Evolutionary conservation across 306 rosid genomes (phyloP), one percentile per base, ranked within the genome.

Genomic region (Quercus cerris): DNA sequence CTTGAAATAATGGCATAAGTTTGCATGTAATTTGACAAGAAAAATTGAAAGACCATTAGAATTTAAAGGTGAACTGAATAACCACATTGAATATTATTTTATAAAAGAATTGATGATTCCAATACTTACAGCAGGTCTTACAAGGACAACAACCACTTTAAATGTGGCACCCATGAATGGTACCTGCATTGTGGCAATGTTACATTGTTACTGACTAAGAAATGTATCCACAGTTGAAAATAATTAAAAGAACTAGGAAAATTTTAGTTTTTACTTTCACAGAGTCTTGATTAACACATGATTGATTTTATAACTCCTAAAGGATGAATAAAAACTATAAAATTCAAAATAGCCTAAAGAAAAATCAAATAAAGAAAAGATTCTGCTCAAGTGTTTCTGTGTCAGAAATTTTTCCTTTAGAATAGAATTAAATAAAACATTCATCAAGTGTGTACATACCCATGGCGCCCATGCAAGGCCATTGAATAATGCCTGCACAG

Each of bases 381-480:
- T 41, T 2, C 49, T 41, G 11, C 49, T 41, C 30, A 41, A 41
- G 8, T 41, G 12, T 41, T 41, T 31, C 6, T 41, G 49, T 41
- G 11, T 41, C n/a, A 6, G 4, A 56, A 56, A 56, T 7, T 56
- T 4, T 56, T 20, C 62, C 62, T 20, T 61, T 0, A 61, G 33
- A 2, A 61, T 1, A 66, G 13, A 17, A 8, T 4, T 28, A 31
- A 30, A 6, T 64, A 15, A 30, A 3, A 4, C 25, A 31, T 6
- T 31, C 71, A 54, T 77, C 74, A 66, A 78, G 70, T 70, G 74
- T 66, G 63, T 75, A 31, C 89, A 5, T 84, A 91, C 97, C 98
- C 97, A 91, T 30, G 94, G 77, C 22, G 93, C 98, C 98, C 97
- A 93, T 80, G 98, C 97, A 77, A 93, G 79, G 74, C 98, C 98